Base-by-base conservation (phyloP, 768 basidiomycete genomes). In the Pleurotus tuoliensis region DNA sequence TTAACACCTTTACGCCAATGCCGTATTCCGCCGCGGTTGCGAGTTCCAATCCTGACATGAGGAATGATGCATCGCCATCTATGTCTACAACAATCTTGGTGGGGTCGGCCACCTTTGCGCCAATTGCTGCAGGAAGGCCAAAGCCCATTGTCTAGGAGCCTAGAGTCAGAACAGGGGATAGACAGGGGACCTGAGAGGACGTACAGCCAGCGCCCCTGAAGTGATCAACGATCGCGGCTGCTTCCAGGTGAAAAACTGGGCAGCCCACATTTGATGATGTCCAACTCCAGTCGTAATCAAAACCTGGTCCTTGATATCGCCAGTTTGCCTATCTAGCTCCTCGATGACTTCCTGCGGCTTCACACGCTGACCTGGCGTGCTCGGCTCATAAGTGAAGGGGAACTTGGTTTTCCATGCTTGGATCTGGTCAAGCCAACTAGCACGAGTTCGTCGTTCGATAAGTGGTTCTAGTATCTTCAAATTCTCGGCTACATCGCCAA, bases 241-340 rank as follows among this genome's bases (percentile, higher is more conserved):
- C 59, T 74, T 89, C 95, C 95, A 99, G 58, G 94, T 80, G 73
- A 83, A 98, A 69, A 88, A 79, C 71, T 99, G 97, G 41, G 92
- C 92, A 2, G 96, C 96, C 94, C 94, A 98, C 97, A 98, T 98
- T 74, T 99, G 96, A 74, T 98, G 97, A 70, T 99, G 97, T 6
- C 97, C 97, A 20, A 99, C 97, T 62, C 97, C 97, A n/a, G 97
- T 99, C 11, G 92, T 73, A 51, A 99, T 73, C 66, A 98, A 73
- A 38, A 97, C 82, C 22, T 97, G 85, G 56, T 92, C 88, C 76
- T 98, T 95, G 70, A 76, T 82, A 58, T 88, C 79, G 47, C 75
- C 76, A 15, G 84, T 85, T 75, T 93, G 90, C 54, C 66, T 76
- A 65, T 98, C 87, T 41, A 99, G 79, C 74, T 95, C 95, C 73